Evolutionary conservation across 352 stramenopile genomes (phyloP), one percentile per base, ranked within the genome.

Genomic region (Halophytophthora polymorphica): DNA sequence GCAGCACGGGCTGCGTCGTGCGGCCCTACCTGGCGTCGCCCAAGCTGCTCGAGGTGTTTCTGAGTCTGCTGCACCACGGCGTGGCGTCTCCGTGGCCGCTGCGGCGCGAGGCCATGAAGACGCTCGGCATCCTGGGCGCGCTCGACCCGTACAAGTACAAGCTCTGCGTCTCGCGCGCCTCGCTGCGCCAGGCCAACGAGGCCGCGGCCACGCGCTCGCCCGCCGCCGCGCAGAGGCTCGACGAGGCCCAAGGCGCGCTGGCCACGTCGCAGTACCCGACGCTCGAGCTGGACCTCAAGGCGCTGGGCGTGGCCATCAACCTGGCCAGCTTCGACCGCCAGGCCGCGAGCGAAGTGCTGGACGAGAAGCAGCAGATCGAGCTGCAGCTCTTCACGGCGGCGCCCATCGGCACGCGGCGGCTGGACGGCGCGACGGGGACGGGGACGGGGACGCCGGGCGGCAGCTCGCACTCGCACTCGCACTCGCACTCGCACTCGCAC

Each of bases 91-190:
- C 93, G 7, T 99, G 96, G 96, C 73, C 83, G 8, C 66, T 99
- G 14, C 69, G 96, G 21, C 76, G 94, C 52, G 97, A 99, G 60
- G 93, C 97, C 1, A 97, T 99, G 77, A 86, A 97, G 49, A 98
- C 93, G 0, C 93, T 99, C 40, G 97, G 97, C 18, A 96, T 98
- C 49, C 63, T 99, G 2, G 84, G 84, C 14, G 97, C 96, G 5
- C 56, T 99, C 12, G 96, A 99, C 55, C 97, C 97, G 35, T 97
- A 98, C 81, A 89, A 96, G 36, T 98, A 98, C 76, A 91, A 91
- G 45, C 45, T 95, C 25, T 90, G 76, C 44, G 61, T 90, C 12
- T 89, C 84, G 28, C 62, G 79, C 25, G 74, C 70, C 12, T 86
- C 79, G 6, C 61, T 93, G 43, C 64, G 83, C 13, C 69, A 90